A percentile compares a stretch with the other conserved stretches of the same genome.
phyloP scores from a whole-genome alignment of 768 basidiomycete species.

The Trametes punicea region DNA sequence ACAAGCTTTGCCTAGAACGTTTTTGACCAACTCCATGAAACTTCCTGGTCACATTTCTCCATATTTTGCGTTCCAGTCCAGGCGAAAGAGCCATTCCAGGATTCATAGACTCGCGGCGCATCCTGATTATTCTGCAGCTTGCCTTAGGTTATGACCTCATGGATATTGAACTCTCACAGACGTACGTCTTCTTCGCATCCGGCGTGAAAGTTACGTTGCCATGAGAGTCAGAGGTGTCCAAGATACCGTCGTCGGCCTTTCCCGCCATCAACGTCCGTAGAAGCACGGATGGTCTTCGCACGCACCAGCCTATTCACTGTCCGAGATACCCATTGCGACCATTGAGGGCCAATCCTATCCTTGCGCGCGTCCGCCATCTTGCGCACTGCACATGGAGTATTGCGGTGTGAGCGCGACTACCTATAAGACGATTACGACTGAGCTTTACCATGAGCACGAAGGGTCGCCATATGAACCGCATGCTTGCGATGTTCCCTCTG shows the following conservation, averaged over 20 bases:
- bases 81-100: slow-evolving; percentile 26
- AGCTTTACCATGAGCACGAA: slow-evolving; percentile 44
- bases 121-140: slow-evolving; percentile 31
- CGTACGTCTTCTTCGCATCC: slow-evolving; percentile 45
- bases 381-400: slow-evolving; percentile 33
- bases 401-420: not conserved
- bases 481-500: slow-evolving; percentile 45
- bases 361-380: slow-evolving; percentile 42
- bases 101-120: slow-evolving; percentile 33
- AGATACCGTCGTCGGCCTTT: slow-evolving; percentile 44
- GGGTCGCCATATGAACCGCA: slow-evolving; percentile 42
- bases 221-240: slow-evolving; percentile 34
- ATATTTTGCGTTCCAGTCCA: slow-evolving; percentile 36
- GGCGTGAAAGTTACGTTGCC: slow-evolving; percentile 42
- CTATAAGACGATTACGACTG: not conserved
- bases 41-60: slow-evolving; percentile 36
- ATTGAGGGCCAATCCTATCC: slow-evolving; percentile 47
- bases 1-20: slow-evolving; percentile 16
- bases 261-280: not conserved
- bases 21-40: slow-evolving; percentile 27
- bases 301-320: slow-evolving; percentile 43
- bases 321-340: slow-evolving; percentile 46
- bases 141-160: not conserved
- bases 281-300: not conserved
- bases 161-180: not conserved